Percentiles rank a stretch among this genome's conserved stretches.
phyloP scores from a whole-genome alignment of 768 basidiomycete species.

The Rickenella mellea region DNA sequence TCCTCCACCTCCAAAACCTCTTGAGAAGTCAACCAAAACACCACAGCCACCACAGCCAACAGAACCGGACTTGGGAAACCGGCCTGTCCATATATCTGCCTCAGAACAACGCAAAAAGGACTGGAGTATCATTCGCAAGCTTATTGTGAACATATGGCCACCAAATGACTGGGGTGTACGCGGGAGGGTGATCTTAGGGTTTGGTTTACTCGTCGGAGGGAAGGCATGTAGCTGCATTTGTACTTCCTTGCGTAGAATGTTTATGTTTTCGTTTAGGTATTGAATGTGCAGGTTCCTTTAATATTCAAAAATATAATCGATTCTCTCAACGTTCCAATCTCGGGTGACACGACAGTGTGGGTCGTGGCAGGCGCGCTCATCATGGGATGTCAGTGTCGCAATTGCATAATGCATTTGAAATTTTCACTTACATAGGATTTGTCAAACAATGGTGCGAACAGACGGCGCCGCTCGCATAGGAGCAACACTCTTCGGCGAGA shows the following conservation, averaged over 20 bases:
- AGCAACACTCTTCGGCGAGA: conserved; percentile 82
- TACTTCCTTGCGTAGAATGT: background rate
- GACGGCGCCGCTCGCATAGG: conserved; percentile 88
- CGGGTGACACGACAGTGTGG: conserved; percentile 74
- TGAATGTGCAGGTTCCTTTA: conserved; percentile 98
- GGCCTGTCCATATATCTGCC: conserved; percentile 6
- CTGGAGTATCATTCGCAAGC: conserved; percentile 74
- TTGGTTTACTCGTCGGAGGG: conserved; percentile 69
- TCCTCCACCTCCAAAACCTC: too few relatives aligned
- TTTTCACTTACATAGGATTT: background rate
- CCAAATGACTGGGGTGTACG: conserved; percentile 75
- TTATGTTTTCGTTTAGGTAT: conserved; percentile 36
- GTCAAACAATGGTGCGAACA: conserved; percentile 20
- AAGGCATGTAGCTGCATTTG: conserved; percentile 51
- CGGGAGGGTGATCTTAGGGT: conserved; percentile 71
- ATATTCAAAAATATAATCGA: conserved; percentile 92
- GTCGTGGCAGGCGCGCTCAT: conserved; percentile 84
- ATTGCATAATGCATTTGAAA: background rate
- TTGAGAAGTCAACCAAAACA: too few relatives aligned
- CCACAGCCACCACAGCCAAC: too few relatives aligned
- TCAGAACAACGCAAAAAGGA: conserved; percentile 63
- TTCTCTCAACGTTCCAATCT: conserved; percentile 75
- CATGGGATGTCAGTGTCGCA: conserved; percentile 73
- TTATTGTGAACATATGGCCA: conserved; percentile 93
- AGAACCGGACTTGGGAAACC: conserved; percentile 5